A percentile compares a stretch with the other conserved stretches of the same genome.
phyloP scores from a whole-genome alignment of 805 yeast species.

The Candida adriatica region DNA sequence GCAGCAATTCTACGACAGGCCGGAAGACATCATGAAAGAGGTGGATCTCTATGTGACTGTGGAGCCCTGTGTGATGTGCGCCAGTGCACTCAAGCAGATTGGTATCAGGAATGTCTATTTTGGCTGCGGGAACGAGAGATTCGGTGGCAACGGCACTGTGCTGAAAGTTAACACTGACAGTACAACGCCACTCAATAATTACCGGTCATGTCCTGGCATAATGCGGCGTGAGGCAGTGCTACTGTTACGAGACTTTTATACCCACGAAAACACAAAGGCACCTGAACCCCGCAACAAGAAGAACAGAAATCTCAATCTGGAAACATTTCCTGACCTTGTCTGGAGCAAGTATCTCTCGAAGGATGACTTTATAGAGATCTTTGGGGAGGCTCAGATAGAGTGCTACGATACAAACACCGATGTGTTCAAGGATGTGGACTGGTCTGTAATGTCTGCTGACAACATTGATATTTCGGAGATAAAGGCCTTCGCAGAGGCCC shows the following conservation, averaged over 20 bases:
- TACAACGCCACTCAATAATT: conserved; percentile 27
- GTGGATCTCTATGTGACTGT: conserved; percentile 85
- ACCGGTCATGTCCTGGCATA: conserved; percentile 69
- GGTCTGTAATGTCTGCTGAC: conserved; percentile 8
- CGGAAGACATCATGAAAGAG: conserved; percentile 38
- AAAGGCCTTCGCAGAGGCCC: conserved; percentile 3
- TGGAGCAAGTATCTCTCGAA: conserved; percentile 47
- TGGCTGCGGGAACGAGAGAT: conserved; percentile 92
- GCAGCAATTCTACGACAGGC: conserved; percentile 15
- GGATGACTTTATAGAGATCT: conserved; percentile 43
- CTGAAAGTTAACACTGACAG: conserved; percentile 47
- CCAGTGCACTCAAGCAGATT: conserved; percentile 78
- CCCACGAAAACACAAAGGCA: conserved; percentile 78
- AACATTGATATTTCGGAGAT: conserved; percentile 21
- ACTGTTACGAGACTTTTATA: conserved; percentile 74
- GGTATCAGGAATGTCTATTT: conserved; percentile 69
- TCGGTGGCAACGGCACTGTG: conserved; percentile 95
- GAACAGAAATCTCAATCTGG: conserved; percentile 50
- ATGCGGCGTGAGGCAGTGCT: conserved; percentile 76
- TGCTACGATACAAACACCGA: conserved; percentile 14
- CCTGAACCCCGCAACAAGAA: conserved; percentile 76
- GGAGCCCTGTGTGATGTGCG: conserved; percentile 98
- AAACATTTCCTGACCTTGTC: conserved; percentile 52
- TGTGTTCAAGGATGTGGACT: conserved; percentile 13
- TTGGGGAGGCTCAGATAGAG: conserved; percentile 18